A percentile compares a stretch with the other conserved stretches of the same genome.
phyloP scores from a whole-genome alignment of 768 basidiomycete species.

The Lactifluus volemus region DNA sequence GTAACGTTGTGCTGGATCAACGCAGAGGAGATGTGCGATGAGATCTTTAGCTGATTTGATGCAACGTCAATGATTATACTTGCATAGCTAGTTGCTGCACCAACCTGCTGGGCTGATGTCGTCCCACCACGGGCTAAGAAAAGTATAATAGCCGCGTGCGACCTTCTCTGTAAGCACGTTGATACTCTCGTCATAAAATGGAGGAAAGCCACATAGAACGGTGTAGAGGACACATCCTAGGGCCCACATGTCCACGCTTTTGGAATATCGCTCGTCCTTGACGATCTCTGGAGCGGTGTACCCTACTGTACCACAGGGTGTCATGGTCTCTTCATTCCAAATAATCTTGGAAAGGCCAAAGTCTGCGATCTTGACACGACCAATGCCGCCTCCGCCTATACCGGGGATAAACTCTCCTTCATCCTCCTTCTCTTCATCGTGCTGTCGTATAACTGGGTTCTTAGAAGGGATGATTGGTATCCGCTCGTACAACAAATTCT shows the following conservation, averaged over 20 bases:
- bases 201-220: constrained; percentile 92
- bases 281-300: constrained; percentile 99
- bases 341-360: constrained; percentile 97
- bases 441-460: constrained; percentile 64
- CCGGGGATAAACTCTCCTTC: constrained; percentile 93
- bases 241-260: constrained; percentile 99
- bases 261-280: constrained; percentile 94
- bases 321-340: constrained; percentile 99
- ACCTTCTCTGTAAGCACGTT: constrained; percentile 98
- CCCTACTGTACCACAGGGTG: constrained; percentile 98
- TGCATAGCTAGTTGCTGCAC: constrained; percentile 14
- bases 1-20: constrained; percentile 91
- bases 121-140: constrained; percentile 99
- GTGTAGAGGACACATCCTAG: constrained; percentile 99
- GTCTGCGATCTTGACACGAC: constrained; percentile 96
- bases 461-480: constrained; percentile 89
- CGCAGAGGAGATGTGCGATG: constrained; percentile 89
- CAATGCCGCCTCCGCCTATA: constrained; percentile 94
- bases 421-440: constrained; percentile 98
- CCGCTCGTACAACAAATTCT: constrained; percentile 89
- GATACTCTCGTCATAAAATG: constrained; percentile 99
- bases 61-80: constrained; percentile 12
- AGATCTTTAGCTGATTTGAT: constrained; percentile 76
- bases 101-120: constrained; percentile 77
- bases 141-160: constrained; percentile 94